These are phyloP conservation scores for Ascosphaera apis DNA, from an alignment of 2,329 filamentous ascomycete species.

Conservation along the genomic window DNA sequence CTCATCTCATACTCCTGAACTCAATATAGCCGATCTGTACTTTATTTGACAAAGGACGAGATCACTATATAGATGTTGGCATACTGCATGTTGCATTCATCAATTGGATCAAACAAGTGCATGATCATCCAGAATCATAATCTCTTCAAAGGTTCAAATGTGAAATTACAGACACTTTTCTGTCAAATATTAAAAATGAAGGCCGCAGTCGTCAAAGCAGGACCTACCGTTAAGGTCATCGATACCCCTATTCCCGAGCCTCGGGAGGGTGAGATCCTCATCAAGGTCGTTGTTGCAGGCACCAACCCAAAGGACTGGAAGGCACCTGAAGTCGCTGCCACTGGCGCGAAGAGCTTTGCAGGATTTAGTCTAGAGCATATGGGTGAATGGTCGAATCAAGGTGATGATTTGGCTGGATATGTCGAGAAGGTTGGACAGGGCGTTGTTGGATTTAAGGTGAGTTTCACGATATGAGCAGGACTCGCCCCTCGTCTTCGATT, in stretches of 20 bases:
- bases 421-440: slow-evolving; percentile 27
- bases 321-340: slow-evolving; percentile 2
- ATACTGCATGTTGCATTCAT: no score
- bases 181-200: slow-evolving; percentile 23
- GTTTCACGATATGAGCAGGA: no score
- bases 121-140: no score
- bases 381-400: slow-evolving; percentile 17
- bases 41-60: no score
- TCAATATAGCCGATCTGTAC: no score
- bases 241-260: slow-evolving; percentile 22
- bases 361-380: slow-evolving; percentile 7
- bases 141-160: no score
- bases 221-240: slow-evolving; percentile 15
- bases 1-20: no score
- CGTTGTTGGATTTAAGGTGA: slow-evolving; percentile 27
- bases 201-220: slow-evolving; percentile 16
- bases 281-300: slow-evolving; percentile 19
- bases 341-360: slow-evolving; percentile 2
- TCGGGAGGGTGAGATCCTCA: slow-evolving; percentile 15
- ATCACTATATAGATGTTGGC: no score
- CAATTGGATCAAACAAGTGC: no score
- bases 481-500: no score
- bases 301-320: slow-evolving; percentile 29
- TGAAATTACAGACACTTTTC: slow-evolving; percentile 13
- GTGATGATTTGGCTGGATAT: slow-evolving; percentile 29